Percentiles rank a stretch among this genome's conserved stretches.
These are phyloP conservation scores for Chaetoceros tenuissimus DNA, from an alignment of 108 stramenopile species.

Conservation along the genomic window DNA sequence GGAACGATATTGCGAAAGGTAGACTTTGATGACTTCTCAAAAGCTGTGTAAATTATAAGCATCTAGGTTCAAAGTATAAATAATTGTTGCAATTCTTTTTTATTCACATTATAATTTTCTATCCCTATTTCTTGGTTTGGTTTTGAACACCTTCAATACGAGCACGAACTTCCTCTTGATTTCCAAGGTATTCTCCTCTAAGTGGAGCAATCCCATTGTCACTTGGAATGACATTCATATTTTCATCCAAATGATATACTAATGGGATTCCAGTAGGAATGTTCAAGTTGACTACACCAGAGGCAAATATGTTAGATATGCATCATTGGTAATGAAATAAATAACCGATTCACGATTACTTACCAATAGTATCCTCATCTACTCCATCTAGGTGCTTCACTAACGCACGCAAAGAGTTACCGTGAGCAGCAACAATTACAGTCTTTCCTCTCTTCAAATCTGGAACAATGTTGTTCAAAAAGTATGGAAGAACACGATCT, in stretches of 20 bases:
- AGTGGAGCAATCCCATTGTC: conserved; percentile 79
- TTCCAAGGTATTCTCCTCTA: conserved; percentile 92
- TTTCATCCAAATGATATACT: conserved; percentile 82
- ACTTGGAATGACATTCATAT: conserved; percentile 71
- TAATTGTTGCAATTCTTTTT: too few species aligned
- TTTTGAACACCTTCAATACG: conserved; percentile 96
- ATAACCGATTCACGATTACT: too few species aligned
- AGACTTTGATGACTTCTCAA: conserved; percentile 50
- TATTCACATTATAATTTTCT: neutral
- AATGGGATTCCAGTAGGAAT: conserved; percentile 88
- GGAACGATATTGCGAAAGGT: conserved; percentile 21
- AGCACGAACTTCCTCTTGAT: conserved; percentile 87
- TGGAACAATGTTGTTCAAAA: conserved; percentile 63
- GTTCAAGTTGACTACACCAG: conserved; percentile 83
- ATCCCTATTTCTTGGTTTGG: conserved; percentile 83
- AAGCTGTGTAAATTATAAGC: conserved; percentile 1
- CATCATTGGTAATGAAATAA: too few species aligned
- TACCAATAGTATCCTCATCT: conserved; percentile 59
- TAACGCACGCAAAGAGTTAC: conserved; percentile 85
- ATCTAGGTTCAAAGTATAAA: too few species aligned
- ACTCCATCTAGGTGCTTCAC: conserved; percentile 87
- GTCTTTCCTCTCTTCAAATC: conserved; percentile 71
- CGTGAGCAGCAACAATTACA: conserved; percentile 86
- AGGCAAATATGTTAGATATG: too few species aligned
- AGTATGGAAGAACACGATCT: conserved; percentile 83